Base-by-base conservation (phyloP, 2,329 filamentous ascomycete genomes). In the Colletotrichum somersetense region DNA sequence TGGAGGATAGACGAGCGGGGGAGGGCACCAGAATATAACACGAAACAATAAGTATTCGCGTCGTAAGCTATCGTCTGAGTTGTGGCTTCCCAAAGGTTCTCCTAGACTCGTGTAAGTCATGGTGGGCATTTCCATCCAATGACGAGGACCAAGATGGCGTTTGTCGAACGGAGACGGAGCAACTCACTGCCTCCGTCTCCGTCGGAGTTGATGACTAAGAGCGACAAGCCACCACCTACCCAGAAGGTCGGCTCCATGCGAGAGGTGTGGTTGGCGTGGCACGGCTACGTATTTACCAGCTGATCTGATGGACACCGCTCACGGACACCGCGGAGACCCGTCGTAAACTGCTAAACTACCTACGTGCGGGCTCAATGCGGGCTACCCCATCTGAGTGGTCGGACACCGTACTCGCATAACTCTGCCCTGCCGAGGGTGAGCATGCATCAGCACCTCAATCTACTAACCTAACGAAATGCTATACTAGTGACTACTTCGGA, bases 21-120 rank as follows among this genome's bases (percentile, higher is more conserved):
- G 18, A 38, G 55, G 16, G 30, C 12, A 38, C 35, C 1, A 10
- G 20, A 46, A 58, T 6, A 35, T 18, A 11, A 46, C 16, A 48
- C 61, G 42, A 52, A 38, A 44, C 66, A 35, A 16, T 11, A 23
- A 26, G 26, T 33, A 35, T 50, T 65, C 48, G 70, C 70, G 40
- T 69, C 59, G 66, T 65, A 70, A 61, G 56, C 66, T 61, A 61
- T 64, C 65, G 40, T 55, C 40, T 56, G 44, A 67, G 40, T 61
- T 55, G 59, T 44, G 46, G 20, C 46, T 56, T 70, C 55, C 40
- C 56, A 33, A 69, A 48, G 46, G 48, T 20, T 59, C 65, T 65
- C 59, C 52, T 69, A 46, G 20, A 59, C 42, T 64, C 66, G 69
- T 72, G 69, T 72, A 72, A 72, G 69, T 72, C 66, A 72, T 42